Conservation (phyloP, 208 protist species). For the Acanthamoeba lenticulata region DNA sequence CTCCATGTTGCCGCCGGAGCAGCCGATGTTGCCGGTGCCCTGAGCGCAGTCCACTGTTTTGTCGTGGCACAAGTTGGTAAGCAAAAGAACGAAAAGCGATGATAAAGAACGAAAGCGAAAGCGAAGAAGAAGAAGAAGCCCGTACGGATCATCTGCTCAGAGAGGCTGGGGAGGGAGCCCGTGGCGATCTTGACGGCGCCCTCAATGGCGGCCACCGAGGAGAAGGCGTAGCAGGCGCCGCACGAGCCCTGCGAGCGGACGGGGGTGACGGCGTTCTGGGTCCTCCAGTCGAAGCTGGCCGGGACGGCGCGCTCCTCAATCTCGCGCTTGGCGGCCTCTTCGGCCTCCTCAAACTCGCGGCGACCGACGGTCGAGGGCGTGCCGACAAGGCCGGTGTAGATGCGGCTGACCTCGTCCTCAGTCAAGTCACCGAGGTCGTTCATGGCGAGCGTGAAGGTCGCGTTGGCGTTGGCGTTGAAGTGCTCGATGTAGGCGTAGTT, state of each 20-base stretch:
- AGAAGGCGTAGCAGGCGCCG: conserved; percentile 98
- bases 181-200: conserved; percentile 82
- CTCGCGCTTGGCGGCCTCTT: background rate
- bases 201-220: conserved; percentile 93
- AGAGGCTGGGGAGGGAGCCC: conserved; percentile 24
- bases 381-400: background rate
- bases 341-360: background rate
- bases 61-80: background rate
- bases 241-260: conserved; percentile 96
- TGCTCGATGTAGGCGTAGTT: conserved; percentile 38
- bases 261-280: conserved; percentile 90
- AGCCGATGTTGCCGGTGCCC: conserved; percentile 88
- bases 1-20: conserved; percentile 93
- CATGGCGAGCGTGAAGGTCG: conserved; percentile 68
- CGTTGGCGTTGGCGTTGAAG: conserved; percentile 56
- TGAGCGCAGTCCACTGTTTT: conserved; percentile 89
- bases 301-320: conserved; percentile 90
- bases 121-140: conserved; percentile 91
- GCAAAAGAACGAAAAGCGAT: background rate
- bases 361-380: background rate
- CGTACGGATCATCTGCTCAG: conserved; percentile 57
- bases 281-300: conserved; percentile 89
- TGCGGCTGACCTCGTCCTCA: conserved; percentile 59
- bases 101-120: background rate
- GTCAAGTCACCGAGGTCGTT: conserved; percentile 78